phyloP scores from a whole-genome alignment of 192 early-diverging fungal genomes.

The Helicostylum pulchrum region DNA sequence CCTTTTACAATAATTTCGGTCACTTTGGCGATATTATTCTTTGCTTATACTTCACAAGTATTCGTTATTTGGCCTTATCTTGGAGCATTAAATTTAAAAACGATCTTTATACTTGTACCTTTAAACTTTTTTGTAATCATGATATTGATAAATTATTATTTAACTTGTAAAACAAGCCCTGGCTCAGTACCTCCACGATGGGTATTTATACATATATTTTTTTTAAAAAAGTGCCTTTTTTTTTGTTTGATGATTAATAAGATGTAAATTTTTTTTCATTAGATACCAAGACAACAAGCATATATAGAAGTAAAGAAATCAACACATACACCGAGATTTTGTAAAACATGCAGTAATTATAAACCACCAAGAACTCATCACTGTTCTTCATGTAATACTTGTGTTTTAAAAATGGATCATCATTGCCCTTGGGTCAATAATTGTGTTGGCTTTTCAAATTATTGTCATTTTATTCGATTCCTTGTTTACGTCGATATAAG shows the following conservation, averaged over 20 bases:
- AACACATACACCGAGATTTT: constrained; percentile 69
- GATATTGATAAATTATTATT: constrained; percentile 86
- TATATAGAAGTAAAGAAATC: constrained; percentile 66
- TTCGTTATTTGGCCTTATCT: constrained; percentile 31
- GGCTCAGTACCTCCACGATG: constrained; percentile 71
- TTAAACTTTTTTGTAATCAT: constrained; percentile 78
- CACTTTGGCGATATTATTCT: constrained; percentile 14
- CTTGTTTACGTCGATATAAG: constrained; percentile 65
- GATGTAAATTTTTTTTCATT: not conserved
- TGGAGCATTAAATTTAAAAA: constrained; percentile 17
- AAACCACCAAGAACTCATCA: constrained; percentile 84
- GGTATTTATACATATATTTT: constrained; percentile 30
- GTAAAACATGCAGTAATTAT: constrained; percentile 56
- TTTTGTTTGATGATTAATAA: not conserved
- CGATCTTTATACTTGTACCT: constrained; percentile 47
- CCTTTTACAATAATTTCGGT: constrained; percentile 16
- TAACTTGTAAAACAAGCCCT: constrained; percentile 72
- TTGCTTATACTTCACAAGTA: constrained; percentile 31
- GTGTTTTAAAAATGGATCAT: constrained; percentile 90
- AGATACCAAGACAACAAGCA: constrained; percentile 31
- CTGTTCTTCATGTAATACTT: constrained; percentile 71
- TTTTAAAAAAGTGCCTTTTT: not conserved
- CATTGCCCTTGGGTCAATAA: constrained; percentile 92
- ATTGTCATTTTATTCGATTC: constrained; percentile 80
- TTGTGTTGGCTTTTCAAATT: constrained; percentile 79